phyloP scores from a whole-genome alignment of 805 yeast species.

The Saturnispora hagleri region DNA sequence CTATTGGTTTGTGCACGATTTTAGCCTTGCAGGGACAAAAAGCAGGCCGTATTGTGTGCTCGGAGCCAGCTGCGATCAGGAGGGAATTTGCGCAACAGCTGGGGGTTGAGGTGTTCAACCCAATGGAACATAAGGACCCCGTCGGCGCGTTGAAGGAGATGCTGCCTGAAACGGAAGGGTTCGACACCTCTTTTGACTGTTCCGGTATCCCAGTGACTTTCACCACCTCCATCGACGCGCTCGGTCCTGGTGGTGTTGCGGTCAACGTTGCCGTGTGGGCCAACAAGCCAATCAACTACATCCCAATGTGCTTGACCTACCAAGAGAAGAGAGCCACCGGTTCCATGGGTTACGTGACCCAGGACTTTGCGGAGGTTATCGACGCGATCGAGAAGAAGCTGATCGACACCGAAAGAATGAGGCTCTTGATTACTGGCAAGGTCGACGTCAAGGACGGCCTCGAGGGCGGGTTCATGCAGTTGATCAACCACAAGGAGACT shows the following conservation, averaged over 20 bases:
- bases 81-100: slow-evolving; percentile 46
- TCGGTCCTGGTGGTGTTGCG: slow-evolving; percentile 46
- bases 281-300: slow-evolving; percentile 37
- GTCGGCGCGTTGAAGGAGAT: slow-evolving; percentile 30
- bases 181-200: slow-evolving; percentile 42
- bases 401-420: slow-evolving; percentile 36
- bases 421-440: slow-evolving; percentile 44
- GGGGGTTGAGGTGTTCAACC: slow-evolving; percentile 44
- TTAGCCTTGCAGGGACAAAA: slow-evolving; percentile 43
- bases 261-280: slow-evolving; percentile 64
- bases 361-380: slow-evolving; percentile 50
- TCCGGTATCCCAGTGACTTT: slow-evolving; percentile 48
- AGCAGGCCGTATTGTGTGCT: slow-evolving; percentile 43
- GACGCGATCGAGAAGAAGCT: slow-evolving; percentile 39
- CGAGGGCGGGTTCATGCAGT: slow-evolving; percentile 43
- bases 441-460: slow-evolving; percentile 42
- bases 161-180: slow-evolving; percentile 38
- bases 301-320: slow-evolving; percentile 47
- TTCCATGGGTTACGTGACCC: slow-evolving; percentile 49
- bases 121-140: slow-evolving; percentile 32
- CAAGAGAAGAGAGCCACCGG: slow-evolving; percentile 50
- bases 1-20: slow-evolving; percentile 53
- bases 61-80: slow-evolving; percentile 54
- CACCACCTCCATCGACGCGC: slow-evolving; percentile 39
- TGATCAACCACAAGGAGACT: slow-evolving; percentile 42